Base-by-base conservation (phyloP, 305 asterid species). In the Fraxinus ornus region DNA sequence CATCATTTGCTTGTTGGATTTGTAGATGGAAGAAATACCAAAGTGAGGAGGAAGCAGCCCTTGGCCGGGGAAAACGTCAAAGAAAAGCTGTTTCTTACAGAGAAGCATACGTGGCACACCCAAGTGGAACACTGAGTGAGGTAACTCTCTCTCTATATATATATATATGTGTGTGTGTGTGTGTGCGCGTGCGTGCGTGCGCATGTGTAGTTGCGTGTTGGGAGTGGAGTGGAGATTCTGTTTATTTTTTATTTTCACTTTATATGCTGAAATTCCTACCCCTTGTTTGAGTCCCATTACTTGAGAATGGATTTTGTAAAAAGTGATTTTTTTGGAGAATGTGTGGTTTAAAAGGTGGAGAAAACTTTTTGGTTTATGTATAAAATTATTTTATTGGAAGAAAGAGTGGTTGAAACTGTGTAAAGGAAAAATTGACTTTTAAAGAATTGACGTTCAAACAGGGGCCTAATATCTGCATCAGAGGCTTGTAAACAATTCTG, bases 21-120 rank as follows among this genome's bases (percentile, higher is more conserved):
- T 86, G 77, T 88, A 96, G 99, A 89, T 96, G 99, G 99, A 97
- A 92, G 90, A 96, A 84, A 75, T 91, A 91, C 86, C 97, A 91
- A 79, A 89, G 79, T 52, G 98, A 93, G 90, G 98, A 92, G 93
- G 97, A 94, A 89, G 98, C 97, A 80, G 93, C 94, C 85, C 99
- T 96, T 89, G 99, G 99, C 73, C 95, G 99, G 57, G 99, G 99
- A 36, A 96, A 94, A 89, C 97, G 99, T 87, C 98, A 89, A 83
- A 89, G 98, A 81, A 94, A 96, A 89, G 92, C 98, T 49, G 91
- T 96, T 88, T 91, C 97, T 75, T 94, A 94, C 90, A 86, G 95
- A 85, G 99, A 96, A 90, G 96, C 94, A 75, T 93, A 91, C 88
- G 92, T 93, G 33, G 83, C 91, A 86, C 94, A 89, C 81, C 86